A percentile compares a stretch with the other conserved stretches of the same genome.
Conservation (phyloP, 163 green algal species). For the Prototheca wickerhamii region DNA sequence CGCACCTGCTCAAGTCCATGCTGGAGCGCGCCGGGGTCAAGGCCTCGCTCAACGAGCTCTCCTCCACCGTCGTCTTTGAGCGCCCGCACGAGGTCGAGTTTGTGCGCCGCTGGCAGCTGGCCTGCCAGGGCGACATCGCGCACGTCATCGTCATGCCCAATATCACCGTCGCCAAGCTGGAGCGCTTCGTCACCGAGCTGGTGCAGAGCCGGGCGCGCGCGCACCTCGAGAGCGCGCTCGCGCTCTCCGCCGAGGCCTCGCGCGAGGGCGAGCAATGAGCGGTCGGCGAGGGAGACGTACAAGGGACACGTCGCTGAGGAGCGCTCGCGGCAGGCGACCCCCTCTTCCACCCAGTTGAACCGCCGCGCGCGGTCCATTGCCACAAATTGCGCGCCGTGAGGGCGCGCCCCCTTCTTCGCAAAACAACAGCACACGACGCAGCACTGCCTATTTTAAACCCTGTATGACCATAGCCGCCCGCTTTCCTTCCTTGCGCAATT, state of each 20-base stretch:
- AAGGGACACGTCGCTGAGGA: no score
- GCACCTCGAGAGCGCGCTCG: neutral
- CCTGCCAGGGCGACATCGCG: slow-evolving; percentile 90
- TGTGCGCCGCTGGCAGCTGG: slow-evolving; percentile 95
- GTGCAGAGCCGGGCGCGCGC: slow-evolving; percentile 22
- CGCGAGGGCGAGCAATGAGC: neutral
- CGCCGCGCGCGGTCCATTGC: no score
- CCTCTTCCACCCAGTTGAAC: no score
- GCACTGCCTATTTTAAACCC: no score
- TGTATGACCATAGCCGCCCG: no score
- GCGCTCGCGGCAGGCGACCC: no score
- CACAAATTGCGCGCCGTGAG: no score
- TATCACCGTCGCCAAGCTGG: slow-evolving; percentile 77
- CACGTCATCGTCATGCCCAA: slow-evolving; percentile 98
- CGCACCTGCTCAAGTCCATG: slow-evolving; percentile 78
- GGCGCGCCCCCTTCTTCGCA: no score
- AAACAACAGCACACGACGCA: no score
- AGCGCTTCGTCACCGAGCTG: slow-evolving; percentile 74
- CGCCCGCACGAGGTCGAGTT: slow-evolving; percentile 78
- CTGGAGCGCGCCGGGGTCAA: slow-evolving; percentile 65
- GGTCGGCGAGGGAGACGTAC: no score
- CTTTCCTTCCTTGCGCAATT: no score
- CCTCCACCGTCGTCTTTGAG: slow-evolving; percentile 93
- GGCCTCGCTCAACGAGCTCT: slow-evolving; percentile 91
- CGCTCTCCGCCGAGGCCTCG: neutral